These are phyloP conservation scores for Cladochytrium replicatum DNA, from an alignment of 192 early-diverging fungal genomes.

Conservation along the genomic window DNA sequence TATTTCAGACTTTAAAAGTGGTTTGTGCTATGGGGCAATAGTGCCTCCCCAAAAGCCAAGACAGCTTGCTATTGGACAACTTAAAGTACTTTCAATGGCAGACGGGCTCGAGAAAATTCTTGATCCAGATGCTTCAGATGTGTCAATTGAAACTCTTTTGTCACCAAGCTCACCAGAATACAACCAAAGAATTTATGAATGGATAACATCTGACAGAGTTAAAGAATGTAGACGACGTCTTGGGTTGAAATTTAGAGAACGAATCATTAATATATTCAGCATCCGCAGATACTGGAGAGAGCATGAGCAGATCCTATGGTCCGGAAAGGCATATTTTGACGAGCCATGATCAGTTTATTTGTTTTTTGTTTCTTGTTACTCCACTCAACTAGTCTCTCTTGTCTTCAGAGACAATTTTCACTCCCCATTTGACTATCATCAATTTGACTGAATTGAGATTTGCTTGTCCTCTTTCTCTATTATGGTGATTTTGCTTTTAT, in stretches of 20 bases:
- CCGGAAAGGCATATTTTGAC: constrained; percentile 9
- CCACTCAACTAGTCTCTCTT: too few species aligned
- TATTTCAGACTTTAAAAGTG: constrained; percentile 12
- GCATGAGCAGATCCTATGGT: constrained; percentile 34
- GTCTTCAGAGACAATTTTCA: too few species aligned
- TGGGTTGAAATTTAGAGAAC: constrained; percentile 21
- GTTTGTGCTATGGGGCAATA: constrained; percentile 21
- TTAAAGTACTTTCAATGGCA: constrained; percentile 27
- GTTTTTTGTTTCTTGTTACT: too few species aligned
- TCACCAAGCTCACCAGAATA: too few species aligned
- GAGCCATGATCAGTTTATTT: too few species aligned
- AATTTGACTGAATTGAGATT: too few species aligned
- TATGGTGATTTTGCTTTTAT: too few species aligned
- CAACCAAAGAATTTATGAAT: too few species aligned
- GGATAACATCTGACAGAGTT: too few species aligned
- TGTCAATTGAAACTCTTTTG: too few species aligned
- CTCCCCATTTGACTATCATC: too few species aligned
- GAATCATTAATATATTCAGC: constrained; percentile 29
- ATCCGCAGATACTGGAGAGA: constrained; percentile 33
- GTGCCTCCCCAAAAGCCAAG: constrained; percentile 28
- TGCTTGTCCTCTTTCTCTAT: too few species aligned
- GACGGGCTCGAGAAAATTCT: constrained; percentile 26
- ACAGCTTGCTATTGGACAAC: constrained; percentile 29
- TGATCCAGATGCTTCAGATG: constrained; percentile 4
- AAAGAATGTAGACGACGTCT: constrained; percentile 19